Conservation (phyloP, 2,329 filamentous ascomycete genomes). For the Penicillium palitans region DNA sequence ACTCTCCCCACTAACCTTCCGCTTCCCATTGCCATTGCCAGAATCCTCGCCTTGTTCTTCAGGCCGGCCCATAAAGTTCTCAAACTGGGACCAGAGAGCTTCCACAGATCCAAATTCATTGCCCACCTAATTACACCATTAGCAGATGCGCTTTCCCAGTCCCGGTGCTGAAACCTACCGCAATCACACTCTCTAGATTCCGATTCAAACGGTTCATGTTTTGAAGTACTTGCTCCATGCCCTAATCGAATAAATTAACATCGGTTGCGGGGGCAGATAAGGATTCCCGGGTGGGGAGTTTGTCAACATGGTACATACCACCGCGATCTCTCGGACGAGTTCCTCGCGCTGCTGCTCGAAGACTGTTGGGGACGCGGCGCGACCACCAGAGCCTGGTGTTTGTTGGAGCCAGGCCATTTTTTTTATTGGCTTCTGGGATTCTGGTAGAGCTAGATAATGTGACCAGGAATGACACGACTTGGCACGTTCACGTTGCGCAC, state of each 20-base stretch:
- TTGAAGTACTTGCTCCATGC: slow-evolving; percentile 84
- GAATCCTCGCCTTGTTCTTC: slow-evolving; percentile 42
- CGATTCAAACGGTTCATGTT: slow-evolving; percentile 96
- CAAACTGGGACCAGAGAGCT: slow-evolving; percentile 94
- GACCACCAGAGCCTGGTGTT: slow-evolving; percentile 19
- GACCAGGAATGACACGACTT: background rate
- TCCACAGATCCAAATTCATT: slow-evolving; percentile 98
- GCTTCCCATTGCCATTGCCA: slow-evolving; percentile 29
- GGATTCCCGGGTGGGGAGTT: background rate
- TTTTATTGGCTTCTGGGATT: background rate
- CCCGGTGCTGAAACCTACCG: slow-evolving; percentile 55
- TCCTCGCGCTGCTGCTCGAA: slow-evolving; percentile 48
- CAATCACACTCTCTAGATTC: slow-evolving; percentile 84
- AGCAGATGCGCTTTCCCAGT: background rate
- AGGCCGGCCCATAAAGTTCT: slow-evolving; percentile 86
- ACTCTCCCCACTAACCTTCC: slow-evolving; percentile 28
- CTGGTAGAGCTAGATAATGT: background rate
- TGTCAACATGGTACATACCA: slow-evolving; percentile 39
- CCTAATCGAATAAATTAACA: slow-evolving; percentile 40
- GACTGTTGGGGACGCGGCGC: slow-evolving; percentile 32
- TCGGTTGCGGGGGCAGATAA: background rate
- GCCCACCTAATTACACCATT: slow-evolving; percentile 63
- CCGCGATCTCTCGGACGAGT: slow-evolving; percentile 46
- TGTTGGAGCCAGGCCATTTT: slow-evolving; percentile 22
- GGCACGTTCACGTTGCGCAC: background rate